phyloP scores from a whole-genome alignment of 1,139 yeast species.

The Spencermartinsiella ligniputridi region DNA sequence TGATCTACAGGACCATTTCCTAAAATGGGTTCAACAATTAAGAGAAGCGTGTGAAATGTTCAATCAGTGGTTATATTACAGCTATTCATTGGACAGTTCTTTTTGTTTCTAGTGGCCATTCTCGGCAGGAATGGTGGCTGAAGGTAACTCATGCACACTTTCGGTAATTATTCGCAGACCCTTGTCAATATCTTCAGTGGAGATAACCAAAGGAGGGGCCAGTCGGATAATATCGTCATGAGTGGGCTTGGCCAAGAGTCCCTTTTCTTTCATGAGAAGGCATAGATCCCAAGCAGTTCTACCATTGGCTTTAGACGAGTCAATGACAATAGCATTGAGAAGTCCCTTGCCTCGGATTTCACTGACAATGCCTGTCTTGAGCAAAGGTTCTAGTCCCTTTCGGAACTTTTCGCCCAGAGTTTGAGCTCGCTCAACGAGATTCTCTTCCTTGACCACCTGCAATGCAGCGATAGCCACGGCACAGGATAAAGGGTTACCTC shows the following conservation, averaged over 20 bases:
- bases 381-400: slow-evolving; percentile 58
- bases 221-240: slow-evolving; percentile 93
- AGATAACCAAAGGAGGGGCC: slow-evolving; percentile 92
- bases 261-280: slow-evolving; percentile 78
- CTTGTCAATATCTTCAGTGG: slow-evolving; percentile 76
- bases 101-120: neutral
- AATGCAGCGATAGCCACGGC: slow-evolving; percentile 93
- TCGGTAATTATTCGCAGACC: slow-evolving; percentile 72
- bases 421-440: slow-evolving; percentile 73
- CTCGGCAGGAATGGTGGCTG: slow-evolving; percentile 32
- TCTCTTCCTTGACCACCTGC: slow-evolving; percentile 83
- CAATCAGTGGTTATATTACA: no score
- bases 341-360: slow-evolving; percentile 94
- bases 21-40: neutral
- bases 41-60: no score
- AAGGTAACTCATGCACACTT: slow-evolving; percentile 58
- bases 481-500: slow-evolving; percentile 96
- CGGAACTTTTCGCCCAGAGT: slow-evolving; percentile 68
- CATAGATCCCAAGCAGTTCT: slow-evolving; percentile 97
- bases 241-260: slow-evolving; percentile 94
- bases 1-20: neutral
- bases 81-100: no score
- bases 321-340: slow-evolving; percentile 87
- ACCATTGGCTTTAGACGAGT: slow-evolving; percentile 77
- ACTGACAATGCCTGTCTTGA: slow-evolving; percentile 61